phyloP scores from a whole-genome alignment of 371 early-diverging fungal species.

The Mortierella sp. region DNA sequence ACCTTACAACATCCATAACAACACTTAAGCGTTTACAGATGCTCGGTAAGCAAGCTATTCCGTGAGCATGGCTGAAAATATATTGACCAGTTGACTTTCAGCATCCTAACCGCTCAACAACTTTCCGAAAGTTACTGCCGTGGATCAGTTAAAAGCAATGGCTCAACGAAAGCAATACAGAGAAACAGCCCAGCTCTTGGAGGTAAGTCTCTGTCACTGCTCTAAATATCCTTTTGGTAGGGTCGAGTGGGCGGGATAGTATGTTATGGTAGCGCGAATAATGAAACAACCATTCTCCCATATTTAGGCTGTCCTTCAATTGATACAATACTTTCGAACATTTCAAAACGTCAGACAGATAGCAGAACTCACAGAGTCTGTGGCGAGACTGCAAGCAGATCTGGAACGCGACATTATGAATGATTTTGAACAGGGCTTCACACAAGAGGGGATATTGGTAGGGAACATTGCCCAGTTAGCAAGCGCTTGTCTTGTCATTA shows the following conservation, averaged over 20 bases:
- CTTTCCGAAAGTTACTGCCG: conserved; percentile 73
- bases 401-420: conserved; percentile 77
- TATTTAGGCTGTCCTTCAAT: conserved; percentile 79
- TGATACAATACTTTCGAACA: conserved; percentile 81
- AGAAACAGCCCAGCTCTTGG: conserved; percentile 84
- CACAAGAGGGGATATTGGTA: conserved; percentile 63
- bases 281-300: neutral
- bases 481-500: conserved; percentile 85
- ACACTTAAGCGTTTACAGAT: conserved; percentile 89
- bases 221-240: neutral
- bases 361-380: conserved; percentile 72
- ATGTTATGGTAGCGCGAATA: neutral
- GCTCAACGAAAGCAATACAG: conserved; percentile 77
- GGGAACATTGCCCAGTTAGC: conserved; percentile 68
- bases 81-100: neutral
- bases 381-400: conserved; percentile 73
- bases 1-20: conserved; percentile 86
- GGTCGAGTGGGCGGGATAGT: neutral
- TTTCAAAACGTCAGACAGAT: conserved; percentile 85
- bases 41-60: conserved; percentile 68
- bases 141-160: conserved; percentile 81
- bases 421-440: conserved; percentile 81
- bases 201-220: conserved; percentile 57
- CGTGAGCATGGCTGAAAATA: neutral
- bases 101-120: neutral